Base-by-base conservation (phyloP, 2,329 filamentous ascomycete genomes). In the Fusarium ambrosium region DNA sequence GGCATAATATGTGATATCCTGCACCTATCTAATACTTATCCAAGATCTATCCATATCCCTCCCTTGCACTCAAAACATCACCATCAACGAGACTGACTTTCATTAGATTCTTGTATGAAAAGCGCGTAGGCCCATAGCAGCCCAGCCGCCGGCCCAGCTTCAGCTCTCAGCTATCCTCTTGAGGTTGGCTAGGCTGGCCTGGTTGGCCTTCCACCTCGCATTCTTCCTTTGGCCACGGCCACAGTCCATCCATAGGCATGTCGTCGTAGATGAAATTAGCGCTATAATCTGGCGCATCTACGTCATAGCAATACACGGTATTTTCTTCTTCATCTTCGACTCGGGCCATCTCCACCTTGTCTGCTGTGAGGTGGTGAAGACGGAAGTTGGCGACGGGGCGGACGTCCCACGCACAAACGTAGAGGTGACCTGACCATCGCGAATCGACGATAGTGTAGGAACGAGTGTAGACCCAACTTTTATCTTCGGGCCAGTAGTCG, bases 261-360 rank as follows among this genome's bases (percentile, higher is more conserved):
- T 63, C 45, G 14, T 63, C 61, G 16, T 53, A 63, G 22, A 63
- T 63, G 22, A 20, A 63, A 4, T 63, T 63, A 3, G 39, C 61
- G 20, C 27, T 63, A 27, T 3, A 6, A n/a, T 53, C 43, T 14
- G 32, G 61, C 7, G 11, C 9, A 9, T 16, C 24, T 3, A 14
- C 10, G 45, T 63, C 6, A 24, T 53, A 53, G 22, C 9, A 9
- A 4, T 63, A 63, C 22, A 63, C 43, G 8, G 7, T 18, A 18
- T 39, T 10, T 7, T 14, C 10, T 6, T 51, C 16, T 36, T 63
- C 45, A 27, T 63, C n/a, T 16, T n/a, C 14, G 22, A 29, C 43
- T 29, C 18, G 9, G 18, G 43, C 43, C 13, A 34, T 6, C 32
- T 34, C 32, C 32, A 63, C 43, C n/a, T 63, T 63, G 32, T 53